Conservation (phyloP, 2,329 filamentous ascomycete genomes). For the Claviceps pazoutovae region DNA sequence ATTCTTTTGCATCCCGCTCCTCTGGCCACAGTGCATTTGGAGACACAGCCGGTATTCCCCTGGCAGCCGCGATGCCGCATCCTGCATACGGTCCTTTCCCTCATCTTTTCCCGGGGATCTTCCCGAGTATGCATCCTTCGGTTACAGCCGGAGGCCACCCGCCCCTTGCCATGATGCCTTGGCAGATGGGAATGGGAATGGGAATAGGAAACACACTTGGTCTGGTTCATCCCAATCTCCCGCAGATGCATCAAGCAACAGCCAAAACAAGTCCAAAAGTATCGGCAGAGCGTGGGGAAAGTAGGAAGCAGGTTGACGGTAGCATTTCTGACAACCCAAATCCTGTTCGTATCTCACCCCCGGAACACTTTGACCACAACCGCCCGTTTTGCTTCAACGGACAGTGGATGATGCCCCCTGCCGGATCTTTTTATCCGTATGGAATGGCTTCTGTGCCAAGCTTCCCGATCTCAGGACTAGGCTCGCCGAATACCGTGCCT, state of each 20-base stretch:
- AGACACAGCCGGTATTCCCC: conserved; percentile 4
- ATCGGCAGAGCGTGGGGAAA: conserved; percentile 11
- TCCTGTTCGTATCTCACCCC: conserved; percentile 22
- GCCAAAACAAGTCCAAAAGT: conserved; percentile 9
- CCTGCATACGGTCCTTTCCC: conserved; percentile 16
- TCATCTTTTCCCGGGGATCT: conserved; percentile 19
- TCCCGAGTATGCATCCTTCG: conserved; percentile 16
- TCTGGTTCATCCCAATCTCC: conserved; percentile 13
- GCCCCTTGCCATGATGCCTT: conserved; percentile 25
- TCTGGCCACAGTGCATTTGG: conserved; percentile 8
- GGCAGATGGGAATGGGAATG: conserved; percentile 23
- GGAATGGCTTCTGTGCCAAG: conserved; percentile 16
- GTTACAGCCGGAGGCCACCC: conserved; percentile 17
- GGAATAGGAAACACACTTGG: conserved; percentile 12
- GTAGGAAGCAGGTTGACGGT: conserved; percentile 18
- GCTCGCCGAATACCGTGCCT: conserved; percentile 8
- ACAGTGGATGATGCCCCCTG: conserved; percentile 26
- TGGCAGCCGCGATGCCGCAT: conserved; percentile 11
- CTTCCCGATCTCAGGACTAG: conserved; percentile 14
- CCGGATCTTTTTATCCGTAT: conserved; percentile 13
- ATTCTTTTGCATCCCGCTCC: conserved; percentile 7
- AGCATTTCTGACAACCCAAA: conserved; percentile 19
- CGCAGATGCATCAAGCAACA: conserved; percentile 10
- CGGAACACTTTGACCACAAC: conserved; percentile 31
- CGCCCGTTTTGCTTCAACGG: conserved; percentile 32